phyloP scores from a whole-genome alignment of 306 rosid genomes.

The Vigna angularis region DNA sequence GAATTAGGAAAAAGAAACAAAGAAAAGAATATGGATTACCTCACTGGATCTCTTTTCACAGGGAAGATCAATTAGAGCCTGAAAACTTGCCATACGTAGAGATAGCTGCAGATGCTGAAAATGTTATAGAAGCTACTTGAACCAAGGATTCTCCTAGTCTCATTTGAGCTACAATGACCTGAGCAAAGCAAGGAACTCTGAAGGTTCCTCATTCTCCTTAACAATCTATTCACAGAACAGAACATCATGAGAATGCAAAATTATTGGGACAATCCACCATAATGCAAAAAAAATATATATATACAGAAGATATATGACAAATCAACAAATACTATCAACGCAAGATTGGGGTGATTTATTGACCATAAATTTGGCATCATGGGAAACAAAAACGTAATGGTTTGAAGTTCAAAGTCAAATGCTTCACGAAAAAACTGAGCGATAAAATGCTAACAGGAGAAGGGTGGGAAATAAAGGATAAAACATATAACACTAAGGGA shows the following conservation, averaged over 20 bases:
- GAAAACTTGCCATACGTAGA: constrained; percentile 41
- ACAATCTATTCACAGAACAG: constrained; percentile 61
- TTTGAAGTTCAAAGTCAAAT: background rate
- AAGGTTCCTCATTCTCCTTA: constrained; percentile 82
- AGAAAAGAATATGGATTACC: constrained; percentile 48
- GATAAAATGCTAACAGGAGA: constrained; percentile 8
- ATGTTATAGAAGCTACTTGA: constrained; percentile 38
- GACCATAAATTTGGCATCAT: background rate
- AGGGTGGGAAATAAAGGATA: background rate
- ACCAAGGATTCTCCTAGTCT: constrained; percentile 40
- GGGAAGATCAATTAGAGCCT: constrained; percentile 50
- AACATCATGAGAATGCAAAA: constrained; percentile 36
- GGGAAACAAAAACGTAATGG: background rate
- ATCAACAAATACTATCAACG: background rate
- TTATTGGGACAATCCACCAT: constrained; percentile 23
- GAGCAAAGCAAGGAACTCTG: constrained; percentile 70
- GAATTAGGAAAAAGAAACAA: too few species aligned
- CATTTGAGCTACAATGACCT: constrained; percentile 58
- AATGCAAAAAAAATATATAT: background rate
- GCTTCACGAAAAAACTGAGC: background rate
- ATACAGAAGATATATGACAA: constrained; percentile 13
- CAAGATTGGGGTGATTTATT: too few species aligned
- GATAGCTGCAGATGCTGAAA: constrained; percentile 51
- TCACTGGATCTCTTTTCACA: constrained; percentile 47
- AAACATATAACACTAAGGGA: constrained; percentile 1